Percentiles rank a stretch among this genome's conserved stretches.
Conservation (phyloP, 208 protist genomes). For the Acanthamoeba castellanii region DNA sequence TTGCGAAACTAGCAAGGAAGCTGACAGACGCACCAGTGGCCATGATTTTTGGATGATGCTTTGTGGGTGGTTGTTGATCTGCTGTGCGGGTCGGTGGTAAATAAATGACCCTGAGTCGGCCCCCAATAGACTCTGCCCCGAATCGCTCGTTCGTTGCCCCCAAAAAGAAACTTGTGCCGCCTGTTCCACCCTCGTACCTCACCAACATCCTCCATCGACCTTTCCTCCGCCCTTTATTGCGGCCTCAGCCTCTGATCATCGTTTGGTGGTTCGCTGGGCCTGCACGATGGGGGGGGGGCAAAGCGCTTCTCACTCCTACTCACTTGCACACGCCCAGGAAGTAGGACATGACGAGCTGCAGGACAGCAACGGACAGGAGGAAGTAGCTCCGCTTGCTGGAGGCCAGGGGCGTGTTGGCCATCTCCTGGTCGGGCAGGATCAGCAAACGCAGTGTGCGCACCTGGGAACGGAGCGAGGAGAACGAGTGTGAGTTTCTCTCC, state of each 20-base stretch:
- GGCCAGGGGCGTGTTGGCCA: conserved; percentile 61
- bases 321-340: conserved; percentile 66
- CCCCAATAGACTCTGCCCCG: too few species aligned
- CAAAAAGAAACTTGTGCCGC: too few species aligned
- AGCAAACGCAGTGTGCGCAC: conserved; percentile 68
- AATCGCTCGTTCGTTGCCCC: too few species aligned
- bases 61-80: neutral
- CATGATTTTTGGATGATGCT: neutral
- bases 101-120: neutral
- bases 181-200: too few species aligned
- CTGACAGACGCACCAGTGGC: neutral
- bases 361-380: conserved; percentile 58
- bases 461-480: neutral
- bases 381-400: conserved; percentile 72
- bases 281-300: too few species aligned
- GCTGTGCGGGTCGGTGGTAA: neutral
- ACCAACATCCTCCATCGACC: too few species aligned
- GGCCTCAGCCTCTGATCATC: too few species aligned
- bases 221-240: too few species aligned
- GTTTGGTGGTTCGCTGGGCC: too few species aligned
- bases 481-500: neutral
- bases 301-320: neutral
- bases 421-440: conserved; percentile 71
- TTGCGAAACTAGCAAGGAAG: too few species aligned
- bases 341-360: conserved; percentile 74